Evolutionary conservation across 306 rosid species (phyloP).

Genomic region (Malus sieversii): DNA sequence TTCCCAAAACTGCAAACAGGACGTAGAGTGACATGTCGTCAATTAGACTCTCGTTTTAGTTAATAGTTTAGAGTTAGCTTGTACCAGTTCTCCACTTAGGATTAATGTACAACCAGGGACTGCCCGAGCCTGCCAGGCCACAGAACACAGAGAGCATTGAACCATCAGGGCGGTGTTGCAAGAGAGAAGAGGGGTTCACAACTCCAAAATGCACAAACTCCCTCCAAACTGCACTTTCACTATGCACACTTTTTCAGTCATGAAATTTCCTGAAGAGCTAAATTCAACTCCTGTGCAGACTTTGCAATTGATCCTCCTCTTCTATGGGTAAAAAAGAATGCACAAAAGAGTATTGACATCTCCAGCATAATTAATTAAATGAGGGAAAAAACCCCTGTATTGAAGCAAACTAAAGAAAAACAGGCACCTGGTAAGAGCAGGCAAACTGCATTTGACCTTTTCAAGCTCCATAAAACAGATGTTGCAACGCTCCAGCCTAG

Average conservation of each 20-base stretch:
- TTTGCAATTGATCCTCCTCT: slow-evolving; percentile 90
- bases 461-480: slow-evolving; percentile 88
- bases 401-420: neutral
- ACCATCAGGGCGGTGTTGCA: slow-evolving; percentile 29
- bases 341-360: slow-evolving; percentile 23
- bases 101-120: slow-evolving; percentile 38
- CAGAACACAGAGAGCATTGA: slow-evolving; percentile 14
- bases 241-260: slow-evolving; percentile 20
- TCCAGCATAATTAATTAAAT: neutral
- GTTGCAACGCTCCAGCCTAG: slow-evolving; percentile 92
- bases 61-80: slow-evolving; percentile 34
- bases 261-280: slow-evolving; percentile 76
- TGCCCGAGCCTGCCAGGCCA: slow-evolving; percentile 31
- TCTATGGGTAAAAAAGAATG: slow-evolving; percentile 36
- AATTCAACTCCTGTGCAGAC: slow-evolving; percentile 82
- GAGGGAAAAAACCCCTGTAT: neutral
- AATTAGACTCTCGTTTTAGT: slow-evolving; percentile 24
- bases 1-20: slow-evolving; percentile 41
- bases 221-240: slow-evolving; percentile 27
- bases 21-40: slow-evolving; percentile 17
- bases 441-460: slow-evolving; percentile 61
- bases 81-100: slow-evolving; percentile 27
- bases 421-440: slow-evolving; percentile 59
- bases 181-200: slow-evolving; percentile 32
- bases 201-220: slow-evolving; percentile 50